phyloP scores from a whole-genome alignment of 2,329 filamentous ascomycete species.

The Pestalotiopsis fici region DNA sequence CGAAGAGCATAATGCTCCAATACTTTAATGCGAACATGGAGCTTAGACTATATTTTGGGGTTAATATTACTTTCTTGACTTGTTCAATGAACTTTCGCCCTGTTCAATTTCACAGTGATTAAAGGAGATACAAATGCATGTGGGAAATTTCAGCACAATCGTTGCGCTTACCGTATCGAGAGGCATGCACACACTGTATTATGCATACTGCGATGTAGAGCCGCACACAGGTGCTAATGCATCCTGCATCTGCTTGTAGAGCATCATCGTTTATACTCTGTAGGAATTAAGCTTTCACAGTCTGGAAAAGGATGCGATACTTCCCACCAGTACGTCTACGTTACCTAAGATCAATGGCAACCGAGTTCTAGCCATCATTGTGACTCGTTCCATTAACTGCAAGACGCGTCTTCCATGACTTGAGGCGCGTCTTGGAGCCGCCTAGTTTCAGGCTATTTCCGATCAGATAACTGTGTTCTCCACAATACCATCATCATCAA shows the following conservation, averaged over 20 bases:
- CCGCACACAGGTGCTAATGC: no score
- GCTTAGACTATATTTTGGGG: neutral
- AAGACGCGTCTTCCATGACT: neutral
- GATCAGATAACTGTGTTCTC: slow-evolving; percentile 3
- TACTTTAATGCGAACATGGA: neutral
- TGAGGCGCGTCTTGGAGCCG: neutral
- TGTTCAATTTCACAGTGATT: no score
- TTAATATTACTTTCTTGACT: neutral
- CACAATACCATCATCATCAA: slow-evolving; percentile 6
- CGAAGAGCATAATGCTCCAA: neutral
- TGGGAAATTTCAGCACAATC: no score
- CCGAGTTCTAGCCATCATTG: neutral
- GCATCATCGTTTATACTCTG: neutral
- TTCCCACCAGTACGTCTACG: neutral
- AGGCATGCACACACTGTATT: no score
- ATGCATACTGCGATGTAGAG: no score
- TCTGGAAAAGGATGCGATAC: neutral
- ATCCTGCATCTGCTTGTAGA: no score
- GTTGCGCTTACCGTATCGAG: no score
- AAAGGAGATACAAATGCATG: no score
- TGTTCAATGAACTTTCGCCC: neutral
- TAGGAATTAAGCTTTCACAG: neutral
- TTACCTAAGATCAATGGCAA: neutral
- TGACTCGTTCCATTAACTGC: neutral
- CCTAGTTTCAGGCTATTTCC: neutral